Base-by-base conservation (phyloP, 192 early-diverging fungal genomes). In the Coemansia asiatica region DNA sequence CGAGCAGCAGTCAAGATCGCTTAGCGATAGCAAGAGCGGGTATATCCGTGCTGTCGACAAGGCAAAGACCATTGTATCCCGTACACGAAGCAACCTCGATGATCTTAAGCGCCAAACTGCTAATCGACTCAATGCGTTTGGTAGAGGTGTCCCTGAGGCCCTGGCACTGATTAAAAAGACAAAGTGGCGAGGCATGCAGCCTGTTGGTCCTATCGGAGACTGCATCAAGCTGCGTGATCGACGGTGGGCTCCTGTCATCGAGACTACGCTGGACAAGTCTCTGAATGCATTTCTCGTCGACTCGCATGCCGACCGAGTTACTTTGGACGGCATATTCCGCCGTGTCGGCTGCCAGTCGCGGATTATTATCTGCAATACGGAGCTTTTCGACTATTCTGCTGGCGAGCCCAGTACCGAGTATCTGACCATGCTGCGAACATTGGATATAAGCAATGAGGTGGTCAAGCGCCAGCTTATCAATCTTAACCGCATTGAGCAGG, bases 401-500 rank as follows among this genome's bases (percentile, higher is more conserved):
- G 90, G 87, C 26, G 90, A 93, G 61, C 90, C 92, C 7, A 74
- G 79, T 27, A 13, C 59, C 19, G 12, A 69, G n/a, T 88, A 73
- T 58, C 31, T 88, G 29, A 92, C 90, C 0, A 85, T 92, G 4
- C 72, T 92, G 46, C 82, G 88, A 6, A 83, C 73, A 0, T 65
- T 92, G 21, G 65, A 89, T 5, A 80, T 91, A 56, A 76, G 79
- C 23, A 67, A 90, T 48, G 89, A 93, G 57, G 78, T 86, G 56
- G 92, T 92, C 8, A 90, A 90, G 55, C 87, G 90, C 9, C 83
- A 89, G 60, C 74, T 93, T 35, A 90, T 93, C 65, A 88, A 87
- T 25, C 71, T 83, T 26, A 83, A 82, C 55, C 67, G 68, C 27
- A 91, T 92, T 47, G 90, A 93, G 65, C 84, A 87, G 21, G 86